Conservation (phyloP, 2,329 filamentous ascomycete species). For the Cercospora canescens region DNA sequence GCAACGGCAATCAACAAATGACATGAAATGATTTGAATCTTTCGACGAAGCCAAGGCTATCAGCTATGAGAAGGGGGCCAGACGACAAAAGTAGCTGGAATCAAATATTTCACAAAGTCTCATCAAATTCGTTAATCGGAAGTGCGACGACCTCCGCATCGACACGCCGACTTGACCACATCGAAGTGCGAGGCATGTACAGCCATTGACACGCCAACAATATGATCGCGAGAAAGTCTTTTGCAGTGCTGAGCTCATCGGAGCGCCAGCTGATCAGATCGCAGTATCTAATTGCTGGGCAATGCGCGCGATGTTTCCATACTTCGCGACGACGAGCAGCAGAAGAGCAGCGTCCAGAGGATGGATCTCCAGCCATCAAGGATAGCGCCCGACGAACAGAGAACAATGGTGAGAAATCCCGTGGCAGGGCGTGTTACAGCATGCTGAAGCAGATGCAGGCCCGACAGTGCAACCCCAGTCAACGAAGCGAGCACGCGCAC, state of each 20-base stretch:
- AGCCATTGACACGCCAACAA: background rate
- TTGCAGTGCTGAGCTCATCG: constrained; percentile 19
- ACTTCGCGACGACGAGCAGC: constrained; percentile 15
- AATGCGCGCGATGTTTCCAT: constrained; percentile 28
- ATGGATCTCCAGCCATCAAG: constrained; percentile 14
- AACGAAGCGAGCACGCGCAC: constrained; percentile 20
- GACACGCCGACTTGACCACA: background rate
- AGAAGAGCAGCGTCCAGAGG: constrained; percentile 9
- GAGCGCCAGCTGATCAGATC: constrained; percentile 22
- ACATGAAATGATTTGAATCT: background rate
- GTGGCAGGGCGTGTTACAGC: background rate
- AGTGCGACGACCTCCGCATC: background rate
- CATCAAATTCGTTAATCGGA: background rate
- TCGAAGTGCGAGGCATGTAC: background rate
- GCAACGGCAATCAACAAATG: background rate
- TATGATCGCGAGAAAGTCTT: constrained; percentile 20
- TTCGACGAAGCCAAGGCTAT: no score
- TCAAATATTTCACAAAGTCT: background rate
- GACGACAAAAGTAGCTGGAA: background rate
- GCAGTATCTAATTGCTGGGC: constrained; percentile 19
- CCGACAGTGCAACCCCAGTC: constrained; percentile 6
- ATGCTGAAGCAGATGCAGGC: constrained; percentile 1
- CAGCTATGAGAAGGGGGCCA: background rate
- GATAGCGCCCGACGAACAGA: constrained; percentile 4
- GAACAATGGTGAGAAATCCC: background rate